These are phyloP conservation scores for Oryza longistaminata DNA, from an alignment of 176 grass and related monocot genomes.

Conservation along the genomic window DNA sequence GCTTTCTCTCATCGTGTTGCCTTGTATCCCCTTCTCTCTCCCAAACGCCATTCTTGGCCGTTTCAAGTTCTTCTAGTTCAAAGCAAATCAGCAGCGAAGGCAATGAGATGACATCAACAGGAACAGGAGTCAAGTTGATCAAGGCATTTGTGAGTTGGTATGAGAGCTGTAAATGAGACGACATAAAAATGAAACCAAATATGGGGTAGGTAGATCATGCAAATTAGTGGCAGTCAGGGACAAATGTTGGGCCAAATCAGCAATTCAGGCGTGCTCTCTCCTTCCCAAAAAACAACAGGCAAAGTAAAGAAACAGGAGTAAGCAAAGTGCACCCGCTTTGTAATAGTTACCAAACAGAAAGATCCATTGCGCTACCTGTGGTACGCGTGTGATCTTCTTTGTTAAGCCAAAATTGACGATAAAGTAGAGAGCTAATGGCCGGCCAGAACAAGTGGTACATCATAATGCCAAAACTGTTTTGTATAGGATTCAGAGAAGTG, in stretches of 20 bases:
- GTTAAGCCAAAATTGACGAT: neutral
- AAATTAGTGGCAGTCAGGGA: neutral
- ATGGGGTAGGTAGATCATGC: constrained; percentile 29
- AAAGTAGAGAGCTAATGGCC: constrained; percentile 17
- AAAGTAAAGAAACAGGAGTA: neutral
- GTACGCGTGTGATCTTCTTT: neutral
- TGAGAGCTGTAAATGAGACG: neutral
- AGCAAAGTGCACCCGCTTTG: constrained; percentile 24
- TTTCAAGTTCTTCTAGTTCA: constrained; percentile 31
- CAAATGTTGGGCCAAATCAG: constrained; percentile 40
- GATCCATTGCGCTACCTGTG: constrained; percentile 20
- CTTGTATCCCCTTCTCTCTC: too few relatives aligned
- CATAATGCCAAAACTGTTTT: neutral
- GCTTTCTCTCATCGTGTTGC: constrained; percentile 46
- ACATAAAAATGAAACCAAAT: neutral
- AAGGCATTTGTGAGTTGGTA: constrained; percentile 6
- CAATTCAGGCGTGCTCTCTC: neutral
- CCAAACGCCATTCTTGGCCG: constrained; percentile 33
- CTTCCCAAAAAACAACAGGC: neutral
- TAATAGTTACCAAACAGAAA: constrained; percentile 10
- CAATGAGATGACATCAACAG: neutral
- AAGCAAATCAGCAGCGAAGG: neutral
- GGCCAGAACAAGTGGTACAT: constrained; percentile 1
- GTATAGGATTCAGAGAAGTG: constrained; percentile 14
- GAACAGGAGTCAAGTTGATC: neutral